phyloP scores from a whole-genome alignment of 2,329 filamentous ascomycete species.

The Venturia carpophila region DNA sequence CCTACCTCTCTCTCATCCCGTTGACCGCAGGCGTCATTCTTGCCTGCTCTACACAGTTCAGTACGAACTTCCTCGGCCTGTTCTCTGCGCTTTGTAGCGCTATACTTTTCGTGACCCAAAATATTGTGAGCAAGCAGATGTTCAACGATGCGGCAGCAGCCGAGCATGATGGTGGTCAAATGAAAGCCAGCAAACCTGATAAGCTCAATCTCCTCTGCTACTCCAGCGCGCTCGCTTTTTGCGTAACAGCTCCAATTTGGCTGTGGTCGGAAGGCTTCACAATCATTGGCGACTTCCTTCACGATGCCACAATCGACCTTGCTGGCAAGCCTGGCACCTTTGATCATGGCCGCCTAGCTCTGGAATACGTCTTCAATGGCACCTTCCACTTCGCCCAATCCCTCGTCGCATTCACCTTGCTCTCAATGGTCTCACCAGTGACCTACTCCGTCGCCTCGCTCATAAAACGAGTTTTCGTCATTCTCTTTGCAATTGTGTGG shows the following conservation, averaged over 20 bases:
- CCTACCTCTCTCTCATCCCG: constrained; percentile 68
- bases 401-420: constrained; percentile 83
- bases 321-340: constrained; percentile 67
- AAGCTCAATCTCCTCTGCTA: constrained; percentile 96
- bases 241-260: constrained; percentile 87
- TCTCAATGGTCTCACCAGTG: constrained; percentile 90
- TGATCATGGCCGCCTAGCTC: constrained; percentile 51
- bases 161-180: constrained; percentile 60
- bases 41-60: constrained; percentile 87
- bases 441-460: constrained; percentile 94
- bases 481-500: constrained; percentile 91
- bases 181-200: constrained; percentile 71
- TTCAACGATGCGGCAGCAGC: constrained; percentile 90
- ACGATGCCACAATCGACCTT: constrained; percentile 71
- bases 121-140: constrained; percentile 95
- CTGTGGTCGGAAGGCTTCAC: constrained; percentile 79
- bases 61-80: constrained; percentile 83
- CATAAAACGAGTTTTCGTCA: constrained; percentile 96
- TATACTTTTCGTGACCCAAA: constrained; percentile 92
- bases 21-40: constrained; percentile 92
- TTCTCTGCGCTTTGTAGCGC: constrained; percentile 83
- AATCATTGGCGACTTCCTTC: constrained; percentile 68
- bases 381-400: constrained; percentile 95
- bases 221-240: constrained; percentile 86
- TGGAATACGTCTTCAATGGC: constrained; percentile 97